A percentile compares a stretch with the other conserved stretches of the same genome.
Evolutionary conservation across 176 grass and related monocot genomes (phyloP).

Genomic region (Phoenix roebelenii): DNA sequence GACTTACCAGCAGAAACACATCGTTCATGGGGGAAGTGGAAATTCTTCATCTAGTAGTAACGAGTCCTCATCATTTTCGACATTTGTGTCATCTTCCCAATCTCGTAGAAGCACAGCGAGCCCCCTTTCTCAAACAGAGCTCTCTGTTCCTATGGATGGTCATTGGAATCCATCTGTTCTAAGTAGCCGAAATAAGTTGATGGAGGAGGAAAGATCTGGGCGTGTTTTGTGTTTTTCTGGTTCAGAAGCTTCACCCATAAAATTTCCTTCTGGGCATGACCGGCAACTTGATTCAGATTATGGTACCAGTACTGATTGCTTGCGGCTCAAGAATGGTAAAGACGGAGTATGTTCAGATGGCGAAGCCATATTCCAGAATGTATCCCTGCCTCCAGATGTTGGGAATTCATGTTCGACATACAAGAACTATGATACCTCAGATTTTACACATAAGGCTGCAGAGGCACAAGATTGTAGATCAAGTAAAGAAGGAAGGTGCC

Average conservation of each 20-base stretch:
- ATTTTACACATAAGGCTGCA: slow-evolving; percentile 14
- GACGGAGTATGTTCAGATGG: no score
- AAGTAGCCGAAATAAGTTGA: slow-evolving; percentile 15
- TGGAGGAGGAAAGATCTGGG: slow-evolving; percentile 15
- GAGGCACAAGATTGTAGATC: slow-evolving; percentile 29
- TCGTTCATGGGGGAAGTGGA: background rate
- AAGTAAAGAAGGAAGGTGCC: slow-evolving; percentile 5
- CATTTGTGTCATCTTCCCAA: no score
- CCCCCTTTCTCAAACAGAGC: slow-evolving; percentile 40
- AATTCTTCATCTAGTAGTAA: no score
- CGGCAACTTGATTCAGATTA: slow-evolving; percentile 20
- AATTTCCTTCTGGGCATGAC: slow-evolving; percentile 29
- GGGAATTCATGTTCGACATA: slow-evolving; percentile 9
- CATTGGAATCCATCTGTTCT: slow-evolving; percentile 25
- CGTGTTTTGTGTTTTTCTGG: slow-evolving; percentile 24
- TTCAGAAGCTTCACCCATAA: slow-evolving; percentile 30
- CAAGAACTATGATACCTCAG: background rate
- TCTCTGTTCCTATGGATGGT: slow-evolving; percentile 26
- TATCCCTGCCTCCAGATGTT: slow-evolving; percentile 13
- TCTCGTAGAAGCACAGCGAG: slow-evolving; percentile 45
- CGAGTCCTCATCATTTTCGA: no score
- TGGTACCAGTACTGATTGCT: slow-evolving; percentile 8
- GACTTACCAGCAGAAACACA: slow-evolving; percentile 55
- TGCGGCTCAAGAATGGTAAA: background rate
- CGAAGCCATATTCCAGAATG: slow-evolving; percentile 10